Evolutionary conservation across 495 filamentous ascomycete genomes (phyloP).

Genomic region (Hypoxylon crocopeplum): DNA sequence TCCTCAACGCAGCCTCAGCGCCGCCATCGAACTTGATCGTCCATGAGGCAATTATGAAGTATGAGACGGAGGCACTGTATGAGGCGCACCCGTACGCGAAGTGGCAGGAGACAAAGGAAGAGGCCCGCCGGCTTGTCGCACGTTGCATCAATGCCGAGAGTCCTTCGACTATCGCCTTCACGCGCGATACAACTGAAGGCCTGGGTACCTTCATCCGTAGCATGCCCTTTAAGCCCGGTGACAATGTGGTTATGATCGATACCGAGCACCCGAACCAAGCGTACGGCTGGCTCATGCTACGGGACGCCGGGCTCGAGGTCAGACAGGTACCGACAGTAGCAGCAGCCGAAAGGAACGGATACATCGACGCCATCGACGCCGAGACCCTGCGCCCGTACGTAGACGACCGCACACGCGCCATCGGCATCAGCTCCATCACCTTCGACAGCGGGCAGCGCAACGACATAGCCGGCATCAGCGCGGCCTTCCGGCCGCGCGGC

Average conservation of each 20-base stretch:
- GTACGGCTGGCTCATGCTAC: conserved; percentile 27
- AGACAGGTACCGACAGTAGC: conserved; percentile 22
- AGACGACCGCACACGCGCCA: conserved; percentile 24
- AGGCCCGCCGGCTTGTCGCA: conserved; percentile 22
- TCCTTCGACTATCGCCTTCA: conserved; percentile 27
- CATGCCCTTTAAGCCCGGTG: conserved; percentile 13
- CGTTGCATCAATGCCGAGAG: conserved; percentile 27
- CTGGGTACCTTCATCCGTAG: conserved; percentile 25
- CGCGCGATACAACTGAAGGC: conserved; percentile 37
- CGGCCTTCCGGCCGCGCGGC: conserved; percentile 18
- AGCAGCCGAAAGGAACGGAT: conserved; percentile 2
- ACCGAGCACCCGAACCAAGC: conserved; percentile 31
- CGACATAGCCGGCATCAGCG: conserved; percentile 26
- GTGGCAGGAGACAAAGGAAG: conserved; percentile 15
- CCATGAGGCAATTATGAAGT: conserved; percentile 31
- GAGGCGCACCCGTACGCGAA: background rate
- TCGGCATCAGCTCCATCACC: conserved; percentile 29
- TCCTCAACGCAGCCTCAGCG: conserved; percentile 33
- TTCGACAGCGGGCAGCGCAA: conserved; percentile 30
- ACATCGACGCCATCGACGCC: conserved; percentile 6
- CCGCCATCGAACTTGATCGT: conserved; percentile 33
- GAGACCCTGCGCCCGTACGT: conserved; percentile 28
- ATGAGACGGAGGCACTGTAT: conserved; percentile 25
- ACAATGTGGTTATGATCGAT: conserved; percentile 34
- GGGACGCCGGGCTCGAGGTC: conserved; percentile 25